Evolutionary conservation across 768 basidiomycete genomes (phyloP).

Genomic region (Plicaturopsis crispa): DNA sequence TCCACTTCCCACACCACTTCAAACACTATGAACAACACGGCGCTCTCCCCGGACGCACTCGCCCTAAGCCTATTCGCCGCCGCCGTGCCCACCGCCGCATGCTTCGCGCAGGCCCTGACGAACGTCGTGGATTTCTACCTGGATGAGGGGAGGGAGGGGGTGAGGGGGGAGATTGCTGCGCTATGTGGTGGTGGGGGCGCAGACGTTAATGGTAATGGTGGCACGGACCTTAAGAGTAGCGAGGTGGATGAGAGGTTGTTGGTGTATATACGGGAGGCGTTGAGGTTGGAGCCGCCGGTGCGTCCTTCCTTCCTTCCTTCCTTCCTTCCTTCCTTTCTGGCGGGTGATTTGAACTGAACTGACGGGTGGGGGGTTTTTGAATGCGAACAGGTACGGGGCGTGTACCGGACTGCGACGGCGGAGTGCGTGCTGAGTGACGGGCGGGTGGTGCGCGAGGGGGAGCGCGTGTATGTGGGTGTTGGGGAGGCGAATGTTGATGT

Average conservation of each 20-base stretch:
- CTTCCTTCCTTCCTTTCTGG: slow-evolving; percentile 15
- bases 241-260: slow-evolving; percentile 25
- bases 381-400: slow-evolving; percentile 26
- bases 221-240: slow-evolving; percentile 16
- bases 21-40: slow-evolving; percentile 11
- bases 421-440: slow-evolving; percentile 17
- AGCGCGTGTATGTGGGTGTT: slow-evolving; percentile 28
- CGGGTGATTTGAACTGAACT: slow-evolving; percentile 11
- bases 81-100: slow-evolving; percentile 44
- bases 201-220: too few species aligned
- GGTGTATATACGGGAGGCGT: slow-evolving; percentile 37
- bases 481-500: slow-evolving; percentile 33
- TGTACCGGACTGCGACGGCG: slow-evolving; percentile 29
- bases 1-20: slow-evolving; percentile 25
- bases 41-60: slow-evolving; percentile 25
- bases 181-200: too few species aligned
- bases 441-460: slow-evolving; percentile 18
- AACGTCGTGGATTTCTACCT: slow-evolving; percentile 58
- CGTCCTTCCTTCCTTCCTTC: slow-evolving; percentile 10
- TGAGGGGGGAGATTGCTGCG: slow-evolving; percentile 31
- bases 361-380: not conserved
- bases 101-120: slow-evolving; percentile 49
- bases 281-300: too few species aligned
- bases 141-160: slow-evolving; percentile 24
- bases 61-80: slow-evolving; percentile 45